A percentile compares a stretch with the other conserved stretches of the same genome.
phyloP scores from a whole-genome alignment of 2,329 filamentous ascomycete species.

The Paradendryphiella salina region DNA sequence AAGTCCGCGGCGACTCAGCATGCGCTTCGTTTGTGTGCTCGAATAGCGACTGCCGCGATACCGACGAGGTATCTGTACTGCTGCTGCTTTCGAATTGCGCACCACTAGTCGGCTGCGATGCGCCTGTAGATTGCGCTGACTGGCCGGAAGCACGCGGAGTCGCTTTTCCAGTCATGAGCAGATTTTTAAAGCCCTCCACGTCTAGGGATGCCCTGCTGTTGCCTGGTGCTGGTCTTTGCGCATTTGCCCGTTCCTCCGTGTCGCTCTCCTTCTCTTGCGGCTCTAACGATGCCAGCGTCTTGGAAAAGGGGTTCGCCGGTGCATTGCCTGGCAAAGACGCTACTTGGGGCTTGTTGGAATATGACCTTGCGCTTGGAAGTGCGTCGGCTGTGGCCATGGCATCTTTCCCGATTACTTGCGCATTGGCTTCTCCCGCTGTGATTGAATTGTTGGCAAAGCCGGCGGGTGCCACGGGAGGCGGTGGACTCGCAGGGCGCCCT shows the following conservation, averaged over 20 bases:
- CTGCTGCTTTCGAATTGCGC: constrained; percentile 53
- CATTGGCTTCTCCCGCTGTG: constrained; percentile 16
- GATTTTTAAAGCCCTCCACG: constrained; percentile 74
- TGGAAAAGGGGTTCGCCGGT: constrained; percentile 45
- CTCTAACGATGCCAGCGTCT: constrained; percentile 47
- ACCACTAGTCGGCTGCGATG: constrained; percentile 27
- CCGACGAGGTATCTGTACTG: constrained; percentile 62
- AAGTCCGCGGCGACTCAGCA: constrained; percentile 60
- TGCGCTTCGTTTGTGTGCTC: constrained; percentile 53
- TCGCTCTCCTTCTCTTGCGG: constrained; percentile 28
- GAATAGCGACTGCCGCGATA: constrained; percentile 62
- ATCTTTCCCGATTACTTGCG: constrained; percentile 24
- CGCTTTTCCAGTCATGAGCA: constrained; percentile 73
- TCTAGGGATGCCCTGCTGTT: constrained; percentile 60
- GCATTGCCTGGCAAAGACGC: constrained; percentile 24
- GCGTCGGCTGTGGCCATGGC: constrained; percentile 31
- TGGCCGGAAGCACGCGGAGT: constrained; percentile 41
- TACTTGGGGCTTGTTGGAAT: constrained; percentile 15
- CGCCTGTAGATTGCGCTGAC: constrained; percentile 28
- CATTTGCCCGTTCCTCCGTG: constrained; percentile 30
- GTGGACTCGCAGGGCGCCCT: constrained; percentile 22
- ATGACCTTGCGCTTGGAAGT: constrained; percentile 28
- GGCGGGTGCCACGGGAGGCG: constrained; percentile 21
- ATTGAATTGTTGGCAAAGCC: constrained; percentile 27
- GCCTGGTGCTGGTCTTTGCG: constrained; percentile 31